Evolutionary conservation across 2,329 filamentous ascomycete genomes (phyloP).

Genomic region (Escovopsis sp.): DNA sequence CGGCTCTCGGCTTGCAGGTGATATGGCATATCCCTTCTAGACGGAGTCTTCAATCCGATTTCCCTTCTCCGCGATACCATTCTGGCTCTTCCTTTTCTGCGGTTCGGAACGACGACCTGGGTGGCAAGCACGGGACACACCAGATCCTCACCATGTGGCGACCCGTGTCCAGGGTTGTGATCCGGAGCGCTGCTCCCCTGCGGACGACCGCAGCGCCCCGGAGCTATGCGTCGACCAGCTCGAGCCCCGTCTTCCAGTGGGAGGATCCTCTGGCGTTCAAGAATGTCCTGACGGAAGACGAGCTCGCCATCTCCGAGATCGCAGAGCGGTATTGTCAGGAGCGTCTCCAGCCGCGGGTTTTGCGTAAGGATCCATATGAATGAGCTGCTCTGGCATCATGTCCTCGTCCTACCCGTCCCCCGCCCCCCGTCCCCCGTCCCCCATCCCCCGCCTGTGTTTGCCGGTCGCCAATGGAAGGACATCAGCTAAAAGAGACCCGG

Average conservation of each 20-base stretch:
- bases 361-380: too few species aligned
- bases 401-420: too few species aligned
- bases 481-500: too few species aligned
- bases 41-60: too few species aligned
- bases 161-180: slow-evolving; percentile 15
- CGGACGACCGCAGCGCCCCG: slow-evolving; percentile 13
- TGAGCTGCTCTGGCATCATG: too few species aligned
- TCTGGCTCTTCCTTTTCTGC: too few species aligned
- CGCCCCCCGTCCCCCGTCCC: too few species aligned
- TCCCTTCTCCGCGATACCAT: too few species aligned
- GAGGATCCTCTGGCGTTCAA: slow-evolving; percentile 68
- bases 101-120: too few species aligned
- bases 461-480: too few species aligned
- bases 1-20: neutral
- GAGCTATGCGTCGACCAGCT: slow-evolving; percentile 20
- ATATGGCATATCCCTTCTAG: neutral
- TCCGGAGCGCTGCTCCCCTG: slow-evolving; percentile 12
- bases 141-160: slow-evolving; percentile 15
- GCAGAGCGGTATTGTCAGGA: slow-evolving; percentile 93
- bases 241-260: slow-evolving; percentile 57
- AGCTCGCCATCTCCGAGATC: slow-evolving; percentile 76
- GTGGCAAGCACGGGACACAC: slow-evolving; percentile 2
- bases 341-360: slow-evolving; percentile 65
- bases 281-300: slow-evolving; percentile 74
- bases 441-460: too few species aligned